Percentiles rank a stretch among this genome's conserved stretches.
These are phyloP conservation scores for Escovopsis weberi DNA, from an alignment of 2,329 filamentous ascomycete species.

Conservation along the genomic window DNA sequence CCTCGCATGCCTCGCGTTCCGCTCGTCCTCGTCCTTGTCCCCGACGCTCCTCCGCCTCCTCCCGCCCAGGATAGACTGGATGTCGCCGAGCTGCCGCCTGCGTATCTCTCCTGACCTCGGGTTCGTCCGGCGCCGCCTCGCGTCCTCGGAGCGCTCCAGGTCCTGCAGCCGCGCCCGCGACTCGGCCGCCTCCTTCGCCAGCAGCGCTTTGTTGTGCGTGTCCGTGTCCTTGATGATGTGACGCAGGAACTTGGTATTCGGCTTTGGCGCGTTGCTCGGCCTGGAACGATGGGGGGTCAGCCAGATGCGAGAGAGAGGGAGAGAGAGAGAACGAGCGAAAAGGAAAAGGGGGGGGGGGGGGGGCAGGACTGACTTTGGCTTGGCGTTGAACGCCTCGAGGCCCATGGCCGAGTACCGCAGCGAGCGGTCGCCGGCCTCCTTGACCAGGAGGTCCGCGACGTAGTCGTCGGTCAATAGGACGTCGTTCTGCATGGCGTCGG, in stretches of 20 bases:
- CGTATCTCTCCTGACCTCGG: slow-evolving; percentile 37
- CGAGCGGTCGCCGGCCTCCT: slow-evolving; percentile 63
- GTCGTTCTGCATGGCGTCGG: slow-evolving; percentile 25
- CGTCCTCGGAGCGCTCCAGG: slow-evolving; percentile 36
- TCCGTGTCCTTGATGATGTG: slow-evolving; percentile 83
- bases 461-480: slow-evolving; percentile 59
- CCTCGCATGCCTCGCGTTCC: slow-evolving; percentile 5
- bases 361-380: slow-evolving; percentile 30
- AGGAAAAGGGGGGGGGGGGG: no score
- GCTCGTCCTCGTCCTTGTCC: slow-evolving; percentile 1
- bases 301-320: no score
- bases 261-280: slow-evolving; percentile 58
- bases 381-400: slow-evolving; percentile 44
- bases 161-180: slow-evolving; percentile 54
- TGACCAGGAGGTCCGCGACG: slow-evolving; percentile 62
- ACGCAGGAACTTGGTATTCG: slow-evolving; percentile 79
- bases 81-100: slow-evolving; percentile 44
- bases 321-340: no score
- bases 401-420: slow-evolving; percentile 63
- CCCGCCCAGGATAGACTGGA: slow-evolving; percentile 41
- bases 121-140: slow-evolving; percentile 27
- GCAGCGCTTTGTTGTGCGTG: slow-evolving; percentile 73
- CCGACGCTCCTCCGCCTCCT: slow-evolving; percentile 9
- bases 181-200: slow-evolving; percentile 73
- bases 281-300: slow-evolving; percentile 20